These are phyloP conservation scores for Euphorbia peplus DNA, from an alignment of 345 rosid genomes.

Conservation along the genomic window DNA sequence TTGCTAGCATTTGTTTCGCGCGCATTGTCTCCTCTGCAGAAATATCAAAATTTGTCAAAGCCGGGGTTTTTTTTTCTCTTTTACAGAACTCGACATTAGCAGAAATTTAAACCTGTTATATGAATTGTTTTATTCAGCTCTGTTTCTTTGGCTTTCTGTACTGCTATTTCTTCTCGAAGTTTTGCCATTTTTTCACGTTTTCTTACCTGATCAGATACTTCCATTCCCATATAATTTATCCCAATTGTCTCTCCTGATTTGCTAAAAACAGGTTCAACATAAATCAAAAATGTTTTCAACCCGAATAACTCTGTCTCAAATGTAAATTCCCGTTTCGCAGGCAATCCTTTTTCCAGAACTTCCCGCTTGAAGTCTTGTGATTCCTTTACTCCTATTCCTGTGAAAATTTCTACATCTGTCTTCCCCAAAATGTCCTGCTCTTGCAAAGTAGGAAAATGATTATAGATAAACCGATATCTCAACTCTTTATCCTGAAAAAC, in stretches of 20 bases:
- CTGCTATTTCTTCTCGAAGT: constrained; percentile 94
- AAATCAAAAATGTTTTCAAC: constrained; percentile 77
- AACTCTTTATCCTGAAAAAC: constrained; percentile 79
- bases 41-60: neutral
- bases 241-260: constrained; percentile 85
- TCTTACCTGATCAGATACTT: constrained; percentile 89
- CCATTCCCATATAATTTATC: constrained; percentile 97
- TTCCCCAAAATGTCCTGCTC: constrained; percentile 93
- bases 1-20: constrained; percentile 94
- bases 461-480: constrained; percentile 84
- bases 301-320: constrained; percentile 86
- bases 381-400: constrained; percentile 89
- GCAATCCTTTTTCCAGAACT: constrained; percentile 78
- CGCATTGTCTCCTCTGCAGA: constrained; percentile 96
- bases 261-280: constrained; percentile 88
- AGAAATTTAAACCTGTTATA: constrained; percentile 99
- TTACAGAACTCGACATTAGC: too few relatives aligned
- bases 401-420: constrained; percentile 82
- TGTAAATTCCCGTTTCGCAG: constrained; percentile 91
- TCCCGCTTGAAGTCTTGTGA: constrained; percentile 92
- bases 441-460: constrained; percentile 76
- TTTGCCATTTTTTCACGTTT: constrained; percentile 86
- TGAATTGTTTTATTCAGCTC: constrained; percentile 92
- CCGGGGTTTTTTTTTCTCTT: too few relatives aligned
- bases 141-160: constrained; percentile 91